These are phyloP conservation scores for Rhodotorula sp. DNA, from an alignment of 1,284 basidiomycete genomes.

Conservation along the genomic window DNA sequence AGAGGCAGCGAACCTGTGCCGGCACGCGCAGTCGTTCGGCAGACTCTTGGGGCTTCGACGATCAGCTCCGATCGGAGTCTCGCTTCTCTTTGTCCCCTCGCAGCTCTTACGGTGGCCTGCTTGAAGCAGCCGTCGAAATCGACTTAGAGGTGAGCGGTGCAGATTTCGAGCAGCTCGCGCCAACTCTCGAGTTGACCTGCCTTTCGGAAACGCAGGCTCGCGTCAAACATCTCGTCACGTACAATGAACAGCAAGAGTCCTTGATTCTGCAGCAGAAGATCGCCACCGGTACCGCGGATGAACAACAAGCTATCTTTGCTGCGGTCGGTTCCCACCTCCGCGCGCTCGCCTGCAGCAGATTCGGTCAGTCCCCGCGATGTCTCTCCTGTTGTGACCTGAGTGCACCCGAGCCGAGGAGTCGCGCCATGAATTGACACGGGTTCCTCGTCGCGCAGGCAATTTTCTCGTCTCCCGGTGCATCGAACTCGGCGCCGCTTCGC, in stretches of 20 bases:
- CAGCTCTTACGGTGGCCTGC: conserved; percentile 20
- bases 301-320: conserved; percentile 9
- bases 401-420: too few species aligned
- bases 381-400: too few species aligned
- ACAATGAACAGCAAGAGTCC: conserved; percentile 39
- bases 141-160: conserved; percentile 28
- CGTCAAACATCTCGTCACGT: conserved; percentile 20
- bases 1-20: too few species aligned
- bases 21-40: background rate
- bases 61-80: too few species aligned
- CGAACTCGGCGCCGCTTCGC: conserved; percentile 20
- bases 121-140: conserved; percentile 28
- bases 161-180: background rate
- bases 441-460: too few species aligned
- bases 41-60: too few species aligned
- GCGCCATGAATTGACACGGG: too few species aligned
- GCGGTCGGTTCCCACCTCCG: conserved; percentile 19
- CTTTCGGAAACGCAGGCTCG: conserved; percentile 14
- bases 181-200: background rate
- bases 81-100: too few species aligned
- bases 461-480: conserved; percentile 40
- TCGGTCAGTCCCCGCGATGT: conserved; percentile 19
- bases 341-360: conserved; percentile 30
- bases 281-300: conserved; percentile 13
- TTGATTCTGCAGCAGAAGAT: conserved; percentile 38